Evolutionary conservation across 2,329 filamentous ascomycete genomes (phyloP).

Genomic region (Colletotrichum sp.): DNA sequence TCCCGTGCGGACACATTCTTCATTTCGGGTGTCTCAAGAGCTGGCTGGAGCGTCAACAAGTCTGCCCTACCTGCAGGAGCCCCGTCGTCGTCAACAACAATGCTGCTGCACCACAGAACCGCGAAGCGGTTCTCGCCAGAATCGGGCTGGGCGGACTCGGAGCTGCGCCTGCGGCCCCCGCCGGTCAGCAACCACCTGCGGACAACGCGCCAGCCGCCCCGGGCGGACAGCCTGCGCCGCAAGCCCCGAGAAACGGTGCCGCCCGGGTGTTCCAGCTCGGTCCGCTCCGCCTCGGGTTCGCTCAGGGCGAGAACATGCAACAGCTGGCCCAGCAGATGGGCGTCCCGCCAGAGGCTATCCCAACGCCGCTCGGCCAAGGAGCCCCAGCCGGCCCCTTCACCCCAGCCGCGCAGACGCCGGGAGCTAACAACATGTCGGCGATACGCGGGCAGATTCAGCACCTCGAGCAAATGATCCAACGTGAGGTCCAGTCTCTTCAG

Average conservation of each 20-base stretch:
- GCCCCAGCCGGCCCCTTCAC: constrained; percentile 21
- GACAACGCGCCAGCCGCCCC: constrained; percentile 24
- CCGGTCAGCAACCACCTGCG: constrained; percentile 37
- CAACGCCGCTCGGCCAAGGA: constrained; percentile 14
- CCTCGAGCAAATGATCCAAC: constrained; percentile 71
- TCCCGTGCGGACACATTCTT: constrained; percentile 94
- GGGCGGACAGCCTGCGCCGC: constrained; percentile 23
- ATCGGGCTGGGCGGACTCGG: constrained; percentile 29
- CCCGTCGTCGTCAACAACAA: constrained; percentile 71
- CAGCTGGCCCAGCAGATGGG: constrained; percentile 72
- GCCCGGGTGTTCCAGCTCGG: constrained; percentile 75
- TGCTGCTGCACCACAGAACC: constrained; percentile 35
- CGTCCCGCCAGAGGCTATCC: constrained; percentile 32
- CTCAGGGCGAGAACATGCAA: constrained; percentile 71
- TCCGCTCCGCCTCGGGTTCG: constrained; percentile 77
- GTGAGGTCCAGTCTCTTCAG: constrained; percentile 69
- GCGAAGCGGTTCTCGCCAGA: constrained; percentile 37
- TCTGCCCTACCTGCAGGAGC: constrained; percentile 91
- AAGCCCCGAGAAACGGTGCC: constrained; percentile 36
- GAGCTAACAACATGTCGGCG: constrained; percentile 40
- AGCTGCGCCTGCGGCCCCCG: constrained; percentile 24
- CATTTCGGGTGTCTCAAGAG: constrained; percentile 95
- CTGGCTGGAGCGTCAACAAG: constrained; percentile 97
- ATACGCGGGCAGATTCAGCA: constrained; percentile 67
- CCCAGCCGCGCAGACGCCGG: constrained; percentile 19